Evolutionary conservation across 768 basidiomycete genomes (phyloP).

Genomic region (Lactifluus subvellereus): DNA sequence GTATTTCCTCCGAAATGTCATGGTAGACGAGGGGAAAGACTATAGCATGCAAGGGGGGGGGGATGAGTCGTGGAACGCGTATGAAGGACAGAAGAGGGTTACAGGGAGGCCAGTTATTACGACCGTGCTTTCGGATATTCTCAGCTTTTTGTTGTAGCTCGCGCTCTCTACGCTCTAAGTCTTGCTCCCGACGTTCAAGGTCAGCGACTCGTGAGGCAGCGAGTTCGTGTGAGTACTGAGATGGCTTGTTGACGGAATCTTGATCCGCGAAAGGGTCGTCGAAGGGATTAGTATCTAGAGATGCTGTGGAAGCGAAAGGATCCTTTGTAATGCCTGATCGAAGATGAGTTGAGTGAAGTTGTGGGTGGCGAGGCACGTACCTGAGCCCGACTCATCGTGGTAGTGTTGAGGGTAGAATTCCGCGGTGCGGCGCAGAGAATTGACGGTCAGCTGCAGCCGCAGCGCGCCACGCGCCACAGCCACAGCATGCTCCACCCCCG

Average conservation of each 20-base stretch:
- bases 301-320: conserved; percentile 79
- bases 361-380: conserved; percentile 18
- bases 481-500: too few relatives aligned
- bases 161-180: conserved; percentile 72
- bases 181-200: conserved; percentile 70
- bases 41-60: conserved; percentile 30
- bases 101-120: conserved; percentile 95
- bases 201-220: conserved; percentile 50
- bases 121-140: conserved; percentile 64
- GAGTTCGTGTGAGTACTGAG: conserved; percentile 28
- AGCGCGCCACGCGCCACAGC: too few relatives aligned
- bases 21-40: conserved; percentile 95
- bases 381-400: conserved; percentile 20
- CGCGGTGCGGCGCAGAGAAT: too few relatives aligned
- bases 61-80: not conserved
- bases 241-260: conserved; percentile 18
- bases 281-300: conserved; percentile 85
- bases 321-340: conserved; percentile 47
- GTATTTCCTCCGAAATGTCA: conserved; percentile 86
- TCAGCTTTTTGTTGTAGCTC: conserved; percentile 67
- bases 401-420: not conserved
- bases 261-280: conserved; percentile 64
- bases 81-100: conserved; percentile 31
- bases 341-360: conserved; percentile 11
- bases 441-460: too few relatives aligned